Evolutionary conservation across 2,329 filamentous ascomycete genomes (phyloP).

Genomic region (Alternaria gaisen): DNA sequence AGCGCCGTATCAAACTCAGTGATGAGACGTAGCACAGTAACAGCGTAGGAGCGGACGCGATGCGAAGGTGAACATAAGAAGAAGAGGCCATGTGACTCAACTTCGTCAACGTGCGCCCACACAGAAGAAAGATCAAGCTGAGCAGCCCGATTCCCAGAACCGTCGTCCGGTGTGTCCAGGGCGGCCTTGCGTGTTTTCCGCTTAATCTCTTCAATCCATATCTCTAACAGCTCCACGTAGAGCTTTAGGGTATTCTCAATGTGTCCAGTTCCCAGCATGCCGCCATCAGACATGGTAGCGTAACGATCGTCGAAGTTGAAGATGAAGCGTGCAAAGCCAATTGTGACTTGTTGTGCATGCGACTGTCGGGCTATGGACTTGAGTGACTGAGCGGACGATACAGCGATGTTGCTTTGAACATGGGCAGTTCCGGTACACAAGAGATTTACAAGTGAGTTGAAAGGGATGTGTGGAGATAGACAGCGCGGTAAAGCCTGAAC

Average conservation of each 20-base stretch:
- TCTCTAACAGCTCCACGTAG: conserved; percentile 91
- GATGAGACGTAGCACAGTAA: conserved; percentile 90
- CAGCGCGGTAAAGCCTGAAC: conserved; percentile 96
- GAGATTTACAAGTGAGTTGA: conserved; percentile 92
- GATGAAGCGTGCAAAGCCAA: conserved; percentile 95
- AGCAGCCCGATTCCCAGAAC: conserved; percentile 74
- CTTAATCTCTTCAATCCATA: conserved; percentile 97
- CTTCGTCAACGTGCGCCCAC: conserved; percentile 93
- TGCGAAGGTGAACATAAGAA: conserved; percentile 96
- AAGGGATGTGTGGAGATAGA: conserved; percentile 86
- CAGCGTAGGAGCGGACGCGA: conserved; percentile 86
- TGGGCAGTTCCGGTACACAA: conserved; percentile 97
- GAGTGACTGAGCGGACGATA: conserved; percentile 88
- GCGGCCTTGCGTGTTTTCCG: conserved; percentile 80
- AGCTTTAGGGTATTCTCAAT: conserved; percentile 93
- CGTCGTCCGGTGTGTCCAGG: conserved; percentile 68
- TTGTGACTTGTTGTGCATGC: conserved; percentile 93
- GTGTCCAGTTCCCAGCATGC: conserved; percentile 91
- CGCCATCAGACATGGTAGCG: conserved; percentile 96
- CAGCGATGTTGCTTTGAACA: conserved; percentile 89
- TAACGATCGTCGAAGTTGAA: conserved; percentile 99
- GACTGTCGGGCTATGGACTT: conserved; percentile 95
- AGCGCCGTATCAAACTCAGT: conserved; percentile 92
- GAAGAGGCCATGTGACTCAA: conserved; percentile 95
- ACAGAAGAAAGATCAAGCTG: conserved; percentile 87